A percentile compares a stretch with the other conserved stretches of the same genome.
These are phyloP conservation scores for Neofusicoccum kwambonambiense DNA, from an alignment of 2,329 filamentous ascomycete species.

Conservation along the genomic window DNA sequence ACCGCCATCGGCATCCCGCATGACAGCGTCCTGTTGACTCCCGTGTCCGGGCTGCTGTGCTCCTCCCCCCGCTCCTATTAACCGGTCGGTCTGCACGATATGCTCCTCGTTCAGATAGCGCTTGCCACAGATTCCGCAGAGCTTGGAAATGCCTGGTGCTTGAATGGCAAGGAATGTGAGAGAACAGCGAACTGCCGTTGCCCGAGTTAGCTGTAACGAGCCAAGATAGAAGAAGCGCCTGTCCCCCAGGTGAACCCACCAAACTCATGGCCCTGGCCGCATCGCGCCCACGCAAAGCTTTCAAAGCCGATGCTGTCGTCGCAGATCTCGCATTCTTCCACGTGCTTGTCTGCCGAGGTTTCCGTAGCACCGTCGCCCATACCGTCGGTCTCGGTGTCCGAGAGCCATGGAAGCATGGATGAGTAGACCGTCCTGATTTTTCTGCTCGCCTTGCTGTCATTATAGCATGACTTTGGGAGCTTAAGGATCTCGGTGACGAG, in stretches of 20 bases:
- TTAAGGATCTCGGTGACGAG: conserved; percentile 8
- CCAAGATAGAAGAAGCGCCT: background rate
- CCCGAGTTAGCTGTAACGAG: background rate
- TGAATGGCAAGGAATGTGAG: conserved; percentile 57
- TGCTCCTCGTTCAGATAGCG: conserved; percentile 49
- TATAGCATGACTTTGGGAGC: conserved; percentile 4
- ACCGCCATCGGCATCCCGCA: background rate
- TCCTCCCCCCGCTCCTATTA: background rate
- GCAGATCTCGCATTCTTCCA: conserved; percentile 56
- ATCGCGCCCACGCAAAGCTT: conserved; percentile 48
- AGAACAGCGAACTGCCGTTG: conserved; percentile 48
- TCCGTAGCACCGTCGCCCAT: background rate
- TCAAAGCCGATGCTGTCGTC: conserved; percentile 47
- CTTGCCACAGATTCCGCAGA: conserved; percentile 52
- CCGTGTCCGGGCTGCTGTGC: background rate
- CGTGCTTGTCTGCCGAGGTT: conserved; percentile 20
- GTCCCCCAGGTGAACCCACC: conserved; percentile 32
- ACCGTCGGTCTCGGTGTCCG: background rate
- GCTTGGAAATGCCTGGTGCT: conserved; percentile 53
- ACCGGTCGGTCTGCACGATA: conserved; percentile 20
- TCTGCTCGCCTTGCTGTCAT: background rate
- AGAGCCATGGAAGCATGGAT: conserved; percentile 11
- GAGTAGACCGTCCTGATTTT: conserved; percentile 14
- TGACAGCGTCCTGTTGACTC: conserved; percentile 1
- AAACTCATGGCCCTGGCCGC: conserved; percentile 53